Conservation (phyloP, 1,139 yeast genomes). For the Kluyveromyces sp. region DNA sequence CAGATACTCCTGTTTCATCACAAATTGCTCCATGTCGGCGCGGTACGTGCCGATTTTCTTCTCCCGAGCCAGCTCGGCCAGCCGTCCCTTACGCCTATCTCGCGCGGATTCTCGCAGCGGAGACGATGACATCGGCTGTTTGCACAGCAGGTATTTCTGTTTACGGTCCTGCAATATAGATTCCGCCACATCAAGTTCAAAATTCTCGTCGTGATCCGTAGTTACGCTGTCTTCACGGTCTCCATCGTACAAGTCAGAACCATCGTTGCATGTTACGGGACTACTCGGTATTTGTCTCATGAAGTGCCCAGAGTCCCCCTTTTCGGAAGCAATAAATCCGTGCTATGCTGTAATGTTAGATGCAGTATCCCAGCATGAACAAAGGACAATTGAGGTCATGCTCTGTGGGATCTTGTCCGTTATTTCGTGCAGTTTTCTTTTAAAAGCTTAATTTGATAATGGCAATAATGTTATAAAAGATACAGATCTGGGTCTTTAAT, state of each 20-base stretch:
- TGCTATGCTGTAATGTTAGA: background rate
- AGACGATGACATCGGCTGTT: slow-evolving; percentile 7
- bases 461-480: too few species aligned
- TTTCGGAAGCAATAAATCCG: too few species aligned
- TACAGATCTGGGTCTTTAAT: background rate
- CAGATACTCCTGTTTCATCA: slow-evolving; percentile 19
- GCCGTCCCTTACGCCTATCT: slow-evolving; percentile 8
- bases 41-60: slow-evolving; percentile 14
- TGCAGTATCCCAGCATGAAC: too few species aligned
- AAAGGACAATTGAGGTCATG: too few species aligned
- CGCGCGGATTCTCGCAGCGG: slow-evolving; percentile 6
- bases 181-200: slow-evolving; percentile 1
- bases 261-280: background rate
- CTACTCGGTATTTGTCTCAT: background rate
- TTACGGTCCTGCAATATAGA: slow-evolving; percentile 1
- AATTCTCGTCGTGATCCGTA: background rate
- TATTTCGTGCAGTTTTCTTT: too few species aligned
- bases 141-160: background rate
- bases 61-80: slow-evolving; percentile 11
- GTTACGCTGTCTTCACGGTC: background rate
- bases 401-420: too few species aligned
- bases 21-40: slow-evolving; percentile 27
- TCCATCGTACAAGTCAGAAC: background rate
- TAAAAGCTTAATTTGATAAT: too few species aligned
- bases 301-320: background rate